Conservation (phyloP, 345 rosid genomes). For the Adansonia digitata region DNA sequence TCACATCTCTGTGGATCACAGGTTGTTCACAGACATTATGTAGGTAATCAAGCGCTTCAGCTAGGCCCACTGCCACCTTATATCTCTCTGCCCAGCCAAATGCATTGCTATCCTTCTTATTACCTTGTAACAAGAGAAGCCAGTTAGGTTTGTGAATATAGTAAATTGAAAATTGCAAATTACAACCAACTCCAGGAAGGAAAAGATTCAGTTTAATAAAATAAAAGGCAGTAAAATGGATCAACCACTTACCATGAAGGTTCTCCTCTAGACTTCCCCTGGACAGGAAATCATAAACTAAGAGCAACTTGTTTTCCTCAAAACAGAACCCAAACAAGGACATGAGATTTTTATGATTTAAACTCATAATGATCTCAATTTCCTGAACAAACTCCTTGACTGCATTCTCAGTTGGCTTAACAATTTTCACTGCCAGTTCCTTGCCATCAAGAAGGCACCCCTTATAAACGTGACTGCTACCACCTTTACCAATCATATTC, state of each 20-base stretch:
- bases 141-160: not conserved
- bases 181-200: not conserved
- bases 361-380: conserved; percentile 66
- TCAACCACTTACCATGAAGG: conserved; percentile 47
- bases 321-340: conserved; percentile 83
- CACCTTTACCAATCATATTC: conserved; percentile 89
- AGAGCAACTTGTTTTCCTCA: conserved; percentile 57
- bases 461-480: conserved; percentile 80
- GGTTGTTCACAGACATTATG: conserved; percentile 64
- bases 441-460: conserved; percentile 82
- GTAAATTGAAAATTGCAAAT: not conserved
- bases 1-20: conserved; percentile 89
- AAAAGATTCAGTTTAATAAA: not conserved
- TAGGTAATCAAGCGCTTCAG: conserved; percentile 84
- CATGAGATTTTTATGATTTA: conserved; percentile 74
- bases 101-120: conserved; percentile 41
- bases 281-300: conserved; percentile 77
- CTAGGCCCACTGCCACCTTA: conserved; percentile 82
- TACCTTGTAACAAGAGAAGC: conserved; percentile 30
- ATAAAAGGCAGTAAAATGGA: not conserved
- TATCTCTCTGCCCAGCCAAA: conserved; percentile 87
- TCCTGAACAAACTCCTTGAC: conserved; percentile 74
- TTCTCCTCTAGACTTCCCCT: conserved; percentile 97
- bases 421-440: conserved; percentile 82
- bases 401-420: conserved; percentile 67